Evolutionary conservation across 2,329 filamentous ascomycete genomes (phyloP), one percentile per base, ranked within the genome.

Genomic region (Mariannaea elegans): DNA sequence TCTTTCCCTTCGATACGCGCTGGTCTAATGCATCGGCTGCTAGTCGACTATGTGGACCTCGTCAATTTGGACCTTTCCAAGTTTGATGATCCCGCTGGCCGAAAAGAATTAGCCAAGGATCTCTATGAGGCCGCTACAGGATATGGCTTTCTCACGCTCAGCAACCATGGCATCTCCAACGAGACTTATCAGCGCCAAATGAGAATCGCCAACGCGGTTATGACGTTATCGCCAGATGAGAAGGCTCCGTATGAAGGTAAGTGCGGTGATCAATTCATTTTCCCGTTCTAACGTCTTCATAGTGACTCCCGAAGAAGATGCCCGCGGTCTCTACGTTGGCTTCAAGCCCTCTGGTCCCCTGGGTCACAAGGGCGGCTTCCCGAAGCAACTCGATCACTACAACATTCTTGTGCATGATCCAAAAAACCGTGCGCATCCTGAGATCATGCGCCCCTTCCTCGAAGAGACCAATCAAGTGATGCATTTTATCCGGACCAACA

Each of bases 261-360:
- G 24, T 42, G 7, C 18, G 21, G 1, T 38, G 13, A 18, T 10
- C n/a, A 6, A 29, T 9, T 14, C 2, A 12, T 5, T 8, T 10
- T 32, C 7, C 2, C 19, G 1, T 7, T 23, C 0, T n/a, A 19
- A 21, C 23, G 31, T 24, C 4, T 50, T 31, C 27, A 12, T 23
- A 71, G 71, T 69, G 16, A 71, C 68, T 2, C 69, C 69, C 18
- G 71, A 72, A 51, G 71, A 72, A 46, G 71, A 72, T 38, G 64
- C 63, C 14, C 65, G 64, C n/a, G 71, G 71, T 13, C 54, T 67
- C 1, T 73, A 72, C 50, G 71, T 70, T 19, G 71, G 71, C 4
- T 73, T 65, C 59, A 73, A 73, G 59, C 66, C 68, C 12, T 49
- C 71, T 3, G 70, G 71, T 1, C 58, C 58, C 10, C 53, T 61